phyloP scores from a whole-genome alignment of 257 asterid genomes.

The Solanum ossicruentum region DNA sequence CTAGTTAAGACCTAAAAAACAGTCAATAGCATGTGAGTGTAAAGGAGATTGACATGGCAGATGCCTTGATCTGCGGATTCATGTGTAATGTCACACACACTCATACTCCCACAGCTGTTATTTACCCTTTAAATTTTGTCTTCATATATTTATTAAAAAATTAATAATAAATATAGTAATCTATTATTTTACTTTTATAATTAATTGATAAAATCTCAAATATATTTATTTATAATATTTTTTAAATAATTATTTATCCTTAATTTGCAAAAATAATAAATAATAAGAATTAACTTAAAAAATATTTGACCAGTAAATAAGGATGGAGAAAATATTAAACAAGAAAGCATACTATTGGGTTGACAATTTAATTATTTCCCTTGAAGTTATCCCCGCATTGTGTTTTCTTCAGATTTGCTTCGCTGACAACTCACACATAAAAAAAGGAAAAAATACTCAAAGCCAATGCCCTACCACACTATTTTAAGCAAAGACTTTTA shows the following conservation, averaged over 20 bases:
- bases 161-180: too few species aligned
- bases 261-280: too few species aligned
- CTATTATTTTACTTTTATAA: too few species aligned
- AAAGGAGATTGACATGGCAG: background rate
- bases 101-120: too few species aligned
- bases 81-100: background rate
- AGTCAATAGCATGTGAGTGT: background rate
- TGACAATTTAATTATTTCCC: background rate
- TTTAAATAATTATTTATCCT: too few species aligned
- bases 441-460: background rate
- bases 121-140: too few species aligned
- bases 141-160: too few species aligned
- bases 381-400: background rate
- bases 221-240: too few species aligned
- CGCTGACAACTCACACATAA: background rate
- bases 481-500: background rate
- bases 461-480: background rate
- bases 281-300: too few species aligned
- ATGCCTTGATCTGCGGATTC: background rate
- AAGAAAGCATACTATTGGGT: background rate
- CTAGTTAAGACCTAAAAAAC: background rate
- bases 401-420: background rate
- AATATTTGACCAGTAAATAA: too few species aligned
- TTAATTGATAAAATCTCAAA: too few species aligned
- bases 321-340: too few species aligned